Evolutionary conservation across 2,329 filamentous ascomycete genomes (phyloP).

Genomic region (Talaromyces sp.): DNA sequence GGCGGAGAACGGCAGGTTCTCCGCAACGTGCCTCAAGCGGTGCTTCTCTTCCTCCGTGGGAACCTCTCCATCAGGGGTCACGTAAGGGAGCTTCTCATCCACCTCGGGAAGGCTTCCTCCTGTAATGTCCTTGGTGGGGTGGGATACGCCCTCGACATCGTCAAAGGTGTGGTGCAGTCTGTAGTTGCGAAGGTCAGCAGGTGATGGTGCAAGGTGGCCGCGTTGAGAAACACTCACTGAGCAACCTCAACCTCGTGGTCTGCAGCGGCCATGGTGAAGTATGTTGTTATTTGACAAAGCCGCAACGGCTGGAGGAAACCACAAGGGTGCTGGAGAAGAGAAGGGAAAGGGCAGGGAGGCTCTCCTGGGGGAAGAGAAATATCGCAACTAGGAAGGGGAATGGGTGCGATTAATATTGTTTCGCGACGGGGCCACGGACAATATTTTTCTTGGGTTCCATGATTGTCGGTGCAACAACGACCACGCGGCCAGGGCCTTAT

Average conservation of each 20-base stretch:
- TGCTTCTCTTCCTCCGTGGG: constrained; percentile 53
- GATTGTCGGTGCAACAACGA: not conserved
- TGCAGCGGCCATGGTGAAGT: constrained; percentile 6
- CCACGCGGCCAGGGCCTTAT: not conserved
- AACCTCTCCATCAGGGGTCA: constrained; percentile 49
- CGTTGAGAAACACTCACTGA: constrained; percentile 3
- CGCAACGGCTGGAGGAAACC: not conserved
- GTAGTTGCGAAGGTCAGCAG: not conserved
- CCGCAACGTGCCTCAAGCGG: constrained; percentile 52
- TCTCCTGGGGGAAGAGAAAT: not conserved
- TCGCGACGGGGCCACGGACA: not conserved
- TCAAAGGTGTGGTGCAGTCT: constrained; percentile 18
- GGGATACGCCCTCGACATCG: constrained; percentile 10
- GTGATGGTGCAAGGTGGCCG: not conserved
- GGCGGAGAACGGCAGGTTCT: constrained; percentile 54
- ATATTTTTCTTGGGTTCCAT: constrained; percentile 1
- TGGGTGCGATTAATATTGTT: not conserved
- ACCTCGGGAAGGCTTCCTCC: constrained; percentile 21
- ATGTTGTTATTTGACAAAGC: not conserved
- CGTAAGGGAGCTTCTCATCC: constrained; percentile 31
- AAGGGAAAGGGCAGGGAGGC: not conserved
- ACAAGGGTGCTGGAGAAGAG: not conserved
- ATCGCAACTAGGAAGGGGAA: not conserved
- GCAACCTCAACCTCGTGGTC: constrained; percentile 17
- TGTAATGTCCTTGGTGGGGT: constrained; percentile 14